Conservation (phyloP, 306 rosid species). For the Cucumis hystrix region DNA sequence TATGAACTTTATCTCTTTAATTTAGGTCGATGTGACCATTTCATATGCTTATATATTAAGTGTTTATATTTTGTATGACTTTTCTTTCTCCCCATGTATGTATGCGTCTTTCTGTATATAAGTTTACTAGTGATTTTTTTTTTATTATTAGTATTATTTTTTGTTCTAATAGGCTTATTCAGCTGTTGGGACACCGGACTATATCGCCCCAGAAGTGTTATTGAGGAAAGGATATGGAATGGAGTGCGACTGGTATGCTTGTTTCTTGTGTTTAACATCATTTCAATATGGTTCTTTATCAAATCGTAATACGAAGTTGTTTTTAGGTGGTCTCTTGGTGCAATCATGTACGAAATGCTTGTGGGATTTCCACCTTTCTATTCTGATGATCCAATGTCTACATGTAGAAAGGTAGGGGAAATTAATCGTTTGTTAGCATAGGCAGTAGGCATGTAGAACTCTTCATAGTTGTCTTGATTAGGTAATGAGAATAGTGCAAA, state of each 20-base stretch:
- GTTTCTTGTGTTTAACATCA: background rate
- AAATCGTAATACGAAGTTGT: background rate
- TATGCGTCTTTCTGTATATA: background rate
- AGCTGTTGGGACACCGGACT: constrained; percentile 87
- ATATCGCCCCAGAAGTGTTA: constrained; percentile 82
- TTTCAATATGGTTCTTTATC: background rate
- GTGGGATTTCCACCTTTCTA: constrained; percentile 85
- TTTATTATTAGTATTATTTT: background rate
- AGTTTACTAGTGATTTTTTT: background rate
- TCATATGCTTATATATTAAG: background rate
- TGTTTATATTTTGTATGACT: background rate
- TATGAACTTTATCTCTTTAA: background rate
- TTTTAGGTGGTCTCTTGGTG: constrained; percentile 92
- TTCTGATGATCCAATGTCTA: constrained; percentile 74
- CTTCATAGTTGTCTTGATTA: background rate
- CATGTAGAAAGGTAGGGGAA: constrained; percentile 66
- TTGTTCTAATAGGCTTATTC: constrained; percentile 58
- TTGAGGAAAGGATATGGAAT: constrained; percentile 77
- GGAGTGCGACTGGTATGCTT: constrained; percentile 80
- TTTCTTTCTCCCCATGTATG: background rate
- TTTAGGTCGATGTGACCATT: background rate
- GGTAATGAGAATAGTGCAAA: background rate
- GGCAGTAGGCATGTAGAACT: background rate
- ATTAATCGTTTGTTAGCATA: background rate
- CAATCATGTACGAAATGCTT: constrained; percentile 92